Evolutionary conservation across 345 rosid genomes (phyloP), one percentile per base, ranked within the genome.

Genomic region (Camelina sativa): DNA sequence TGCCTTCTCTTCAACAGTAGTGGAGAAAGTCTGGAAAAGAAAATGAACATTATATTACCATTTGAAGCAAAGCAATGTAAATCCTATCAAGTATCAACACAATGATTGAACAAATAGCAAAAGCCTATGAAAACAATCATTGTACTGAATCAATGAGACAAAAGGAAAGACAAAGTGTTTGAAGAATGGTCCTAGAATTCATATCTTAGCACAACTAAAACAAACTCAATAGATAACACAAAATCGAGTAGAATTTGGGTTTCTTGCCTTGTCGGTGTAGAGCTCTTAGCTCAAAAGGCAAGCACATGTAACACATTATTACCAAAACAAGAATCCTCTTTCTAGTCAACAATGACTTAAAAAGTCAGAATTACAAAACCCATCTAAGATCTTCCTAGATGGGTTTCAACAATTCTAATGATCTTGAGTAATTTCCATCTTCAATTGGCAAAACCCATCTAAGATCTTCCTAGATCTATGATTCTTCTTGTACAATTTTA

Each of bases 1-100:
- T 15, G 97, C 97, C 82, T 95, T 92, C 85, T 95, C 97, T 84
- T 94, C 97, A 59, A 95, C 97, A 7, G 97, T 86, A 69, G 55
- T 89, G 19, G 99, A 95, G 82, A 95, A 78, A 59, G 86, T 83
- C 99, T 95, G 92, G 74, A 74, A 73, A 38, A 57, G 20, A 44
- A 65, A 34, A 32, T 3, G 40, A 37, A 25, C 46, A 55, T 32
- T 8, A 34, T 15, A 13, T 28, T 50, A 2, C 28, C 17, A 34
- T 17, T 50, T 1, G 13, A 65, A 59, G 51, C 22, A 65, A 47
- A n/a, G n/a, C 38, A 51, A 57, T 37, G 59, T 40, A 75, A 23
- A 59, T 13, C 35, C 11, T 37, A 2, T 37, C 1, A 37, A 37
- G 4, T 37, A 2, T 37, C 1, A 37, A 37, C 41, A 43, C 15